Evolutionary conservation across 306 rosid species (phyloP), one percentile per base, ranked within the genome.

Genomic region (Luffa acutangula): DNA sequence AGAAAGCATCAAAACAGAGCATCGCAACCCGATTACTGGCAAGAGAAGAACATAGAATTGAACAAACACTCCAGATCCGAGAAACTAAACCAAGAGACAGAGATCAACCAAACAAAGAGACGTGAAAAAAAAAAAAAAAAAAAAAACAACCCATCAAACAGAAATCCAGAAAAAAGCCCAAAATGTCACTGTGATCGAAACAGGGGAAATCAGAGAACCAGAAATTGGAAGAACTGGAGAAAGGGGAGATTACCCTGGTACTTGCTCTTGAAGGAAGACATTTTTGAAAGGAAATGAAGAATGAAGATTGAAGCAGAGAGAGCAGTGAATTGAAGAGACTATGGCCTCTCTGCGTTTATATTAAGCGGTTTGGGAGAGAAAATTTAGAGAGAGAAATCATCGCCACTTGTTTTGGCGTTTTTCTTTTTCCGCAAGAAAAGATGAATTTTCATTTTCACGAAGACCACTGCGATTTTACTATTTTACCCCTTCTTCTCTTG

Each of bases 181-280:
- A 70, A 69, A 20, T 6, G 1, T 5, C 2, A 13, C 9, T 13
- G 0, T 48, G 43, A 13, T 49, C 43, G 41, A 1, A 70, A 48
- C 13, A 51, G 12, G 9, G 56, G 54, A 42, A 60, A 60, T 4
- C 18, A 31, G 3, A 31, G 67, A 25, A 64, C 11, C 45, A 6
- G 71, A 64, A 72, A 13, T 21, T 7, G 18, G 14, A 49, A 73
- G 59, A 48, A 31, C 0, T 1, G 1, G 25, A 73, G 60, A 49
- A 51, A 49, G 7, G 60, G 60, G 12, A 3, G 45, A 49, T 3
- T 33, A 73, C 78, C 78, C 43, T 73, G 78, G 20, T 3, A 73
- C 12, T 73, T 73, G 78, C 78, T 77, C 80, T 42, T 59, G 80
- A 62, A 58, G 80, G 70, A 25, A 59, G 80, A 77, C 80, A 77